A percentile compares a stretch with the other conserved stretches of the same genome.
Evolutionary conservation across 176 grass and related monocot species (phyloP).

Genomic region (Aechmea fasciata): DNA sequence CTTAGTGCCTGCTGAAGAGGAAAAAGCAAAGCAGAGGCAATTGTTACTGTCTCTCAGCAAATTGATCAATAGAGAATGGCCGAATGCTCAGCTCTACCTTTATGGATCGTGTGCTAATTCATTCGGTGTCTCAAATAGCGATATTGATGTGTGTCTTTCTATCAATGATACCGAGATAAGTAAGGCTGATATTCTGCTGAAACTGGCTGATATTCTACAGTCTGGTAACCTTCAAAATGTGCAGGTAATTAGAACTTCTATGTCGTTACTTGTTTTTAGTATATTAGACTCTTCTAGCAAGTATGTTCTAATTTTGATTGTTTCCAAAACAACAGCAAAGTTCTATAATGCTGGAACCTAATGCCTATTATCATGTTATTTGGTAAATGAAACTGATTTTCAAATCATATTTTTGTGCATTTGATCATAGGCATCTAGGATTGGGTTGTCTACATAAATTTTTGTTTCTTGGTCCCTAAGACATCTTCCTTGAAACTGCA

Average conservation of each 20-base stretch:
- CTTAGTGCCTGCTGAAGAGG: slow-evolving; percentile 65
- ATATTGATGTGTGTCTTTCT: slow-evolving; percentile 88
- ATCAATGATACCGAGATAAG: slow-evolving; percentile 56
- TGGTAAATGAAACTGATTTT: too few relatives aligned
- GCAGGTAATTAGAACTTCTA: slow-evolving; percentile 44
- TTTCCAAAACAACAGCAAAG: too few relatives aligned
- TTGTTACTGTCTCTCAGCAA: slow-evolving; percentile 51
- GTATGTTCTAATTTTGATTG: too few relatives aligned
- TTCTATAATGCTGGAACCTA: too few relatives aligned
- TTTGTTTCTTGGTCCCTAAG: not conserved
- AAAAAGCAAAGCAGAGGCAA: slow-evolving; percentile 71
- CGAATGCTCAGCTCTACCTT: slow-evolving; percentile 59
- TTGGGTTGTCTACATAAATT: too few relatives aligned
- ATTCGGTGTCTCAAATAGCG: slow-evolving; percentile 87
- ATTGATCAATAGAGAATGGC: slow-evolving; percentile 76
- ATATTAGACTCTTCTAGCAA: not conserved
- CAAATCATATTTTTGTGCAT: too few relatives aligned
- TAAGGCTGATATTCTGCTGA: slow-evolving; percentile 84
- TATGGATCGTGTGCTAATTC: slow-evolving; percentile 96
- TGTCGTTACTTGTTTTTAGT: slow-evolving; percentile 4
- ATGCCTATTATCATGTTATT: too few relatives aligned
- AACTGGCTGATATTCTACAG: slow-evolving; percentile 72
- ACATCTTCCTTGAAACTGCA: not conserved
- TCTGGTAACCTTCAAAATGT: slow-evolving; percentile 81
- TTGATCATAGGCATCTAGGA: too few relatives aligned